These are phyloP conservation scores for Porcisia hertigi DNA, from an alignment of 208 protist species.

Conservation along the genomic window DNA sequence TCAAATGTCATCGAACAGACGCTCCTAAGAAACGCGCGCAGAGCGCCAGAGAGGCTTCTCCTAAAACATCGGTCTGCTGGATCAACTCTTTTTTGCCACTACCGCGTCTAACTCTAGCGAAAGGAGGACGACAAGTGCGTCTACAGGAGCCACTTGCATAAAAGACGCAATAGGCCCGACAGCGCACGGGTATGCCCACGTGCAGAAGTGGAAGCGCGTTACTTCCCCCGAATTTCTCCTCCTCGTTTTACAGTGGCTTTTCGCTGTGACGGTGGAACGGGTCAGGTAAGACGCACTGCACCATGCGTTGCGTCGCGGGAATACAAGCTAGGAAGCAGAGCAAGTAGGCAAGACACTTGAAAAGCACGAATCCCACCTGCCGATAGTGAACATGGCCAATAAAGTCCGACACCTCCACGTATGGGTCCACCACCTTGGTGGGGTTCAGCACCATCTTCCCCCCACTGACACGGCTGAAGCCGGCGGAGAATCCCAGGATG, in stretches of 20 bases:
- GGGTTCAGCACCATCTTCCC: slow-evolving; percentile 81
- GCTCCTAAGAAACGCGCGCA: not conserved
- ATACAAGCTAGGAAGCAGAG: slow-evolving; percentile 70
- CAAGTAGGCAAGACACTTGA: slow-evolving; percentile 63
- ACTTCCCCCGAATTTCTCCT: not conserved
- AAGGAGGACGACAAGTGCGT: not conserved
- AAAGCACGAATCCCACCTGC: slow-evolving; percentile 75
- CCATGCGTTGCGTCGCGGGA: slow-evolving; percentile 61
- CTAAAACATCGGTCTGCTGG: not conserved
- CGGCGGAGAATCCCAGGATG: slow-evolving; percentile 71
- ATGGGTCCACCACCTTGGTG: slow-evolving; percentile 61
- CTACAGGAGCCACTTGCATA: not conserved
- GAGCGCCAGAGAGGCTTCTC: not conserved
- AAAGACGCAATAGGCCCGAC: not conserved
- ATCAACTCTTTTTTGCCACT: slow-evolving; percentile 2
- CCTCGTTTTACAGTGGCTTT: slow-evolving; percentile 21
- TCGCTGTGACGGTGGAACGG: slow-evolving; percentile 82
- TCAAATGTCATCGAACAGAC: not conserved
- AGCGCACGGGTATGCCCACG: not conserved
- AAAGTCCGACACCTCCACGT: slow-evolving; percentile 65
- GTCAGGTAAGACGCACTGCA: slow-evolving; percentile 67
- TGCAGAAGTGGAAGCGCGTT: not conserved
- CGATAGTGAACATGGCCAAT: slow-evolving; percentile 78
- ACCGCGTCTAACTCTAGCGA: not conserved
- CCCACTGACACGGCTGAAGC: slow-evolving; percentile 53